A percentile compares a stretch with the other conserved stretches of the same genome.
These are phyloP conservation scores for Talaromyces verruculosus DNA, from an alignment of 2,329 filamentous ascomycete species.

Conservation along the genomic window DNA sequence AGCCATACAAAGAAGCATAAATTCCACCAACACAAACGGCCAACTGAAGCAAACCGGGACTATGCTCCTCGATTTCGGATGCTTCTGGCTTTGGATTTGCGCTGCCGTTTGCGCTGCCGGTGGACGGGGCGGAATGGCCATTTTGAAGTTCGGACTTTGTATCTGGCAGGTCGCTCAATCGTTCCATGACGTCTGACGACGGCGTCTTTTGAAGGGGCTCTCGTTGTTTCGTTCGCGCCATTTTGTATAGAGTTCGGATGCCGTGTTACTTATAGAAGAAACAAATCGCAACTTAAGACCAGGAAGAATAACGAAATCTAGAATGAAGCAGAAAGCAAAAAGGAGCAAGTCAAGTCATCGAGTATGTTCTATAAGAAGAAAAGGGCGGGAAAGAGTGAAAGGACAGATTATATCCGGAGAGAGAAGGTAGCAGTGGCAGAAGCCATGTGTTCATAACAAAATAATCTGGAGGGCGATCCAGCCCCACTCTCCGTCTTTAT, in stretches of 20 bases:
- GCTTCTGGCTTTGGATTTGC: conserved; percentile 17
- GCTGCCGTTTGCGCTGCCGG: conserved; percentile 32
- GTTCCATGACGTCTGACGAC: conserved; percentile 64
- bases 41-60: conserved; percentile 68
- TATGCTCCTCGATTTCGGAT: conserved; percentile 25
- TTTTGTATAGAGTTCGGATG: conserved; percentile 34
- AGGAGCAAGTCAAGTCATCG: not conserved
- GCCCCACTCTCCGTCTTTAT: conserved; percentile 3
- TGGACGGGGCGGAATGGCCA: conserved; percentile 7
- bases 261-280: not conserved
- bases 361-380: not conserved
- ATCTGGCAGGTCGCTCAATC: conserved; percentile 34
- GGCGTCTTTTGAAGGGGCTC: conserved; percentile 63
- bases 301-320: not conserved
- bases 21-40: conserved; percentile 89
- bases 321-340: not conserved
- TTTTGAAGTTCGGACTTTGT: conserved; percentile 23
- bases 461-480: conserved; percentile 2
- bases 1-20: conserved; percentile 84
- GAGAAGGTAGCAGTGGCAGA: conserved; percentile 9
- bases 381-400: not conserved
- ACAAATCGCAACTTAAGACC: not conserved
- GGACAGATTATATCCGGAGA: not conserved
- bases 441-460: conserved; percentile 22
- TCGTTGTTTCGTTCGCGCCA: conserved; percentile 72